A percentile compares a stretch with the other conserved stretches of the same genome.
Evolutionary conservation across 371 early-diverging fungal genomes (phyloP).

Genomic region (Mucor ambiguus): DNA sequence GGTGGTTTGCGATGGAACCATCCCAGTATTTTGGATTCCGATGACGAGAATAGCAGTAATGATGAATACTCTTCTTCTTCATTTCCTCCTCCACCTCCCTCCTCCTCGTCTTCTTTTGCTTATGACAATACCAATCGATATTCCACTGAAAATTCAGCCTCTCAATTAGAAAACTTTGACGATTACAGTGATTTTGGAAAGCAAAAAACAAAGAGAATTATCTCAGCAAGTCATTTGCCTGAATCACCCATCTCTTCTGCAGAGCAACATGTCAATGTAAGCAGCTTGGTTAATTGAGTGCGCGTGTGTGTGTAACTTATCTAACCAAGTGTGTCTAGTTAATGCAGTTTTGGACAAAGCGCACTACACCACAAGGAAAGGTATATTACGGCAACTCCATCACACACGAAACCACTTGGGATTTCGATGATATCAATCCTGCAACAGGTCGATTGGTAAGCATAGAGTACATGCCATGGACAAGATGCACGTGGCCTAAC

Average conservation of each 20-base stretch:
- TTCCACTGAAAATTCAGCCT: neutral
- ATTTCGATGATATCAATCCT: constrained; percentile 41
- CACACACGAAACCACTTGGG: constrained; percentile 80
- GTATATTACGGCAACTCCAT: constrained; percentile 79
- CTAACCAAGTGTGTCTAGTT: constrained; percentile 12
- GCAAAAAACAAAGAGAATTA: neutral
- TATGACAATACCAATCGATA: neutral
- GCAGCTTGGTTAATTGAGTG: neutral
- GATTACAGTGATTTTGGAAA: constrained; percentile 12
- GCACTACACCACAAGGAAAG: constrained; percentile 64
- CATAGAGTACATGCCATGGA: neutral
- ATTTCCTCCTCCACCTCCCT: neutral
- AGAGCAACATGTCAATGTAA: constrained; percentile 11
- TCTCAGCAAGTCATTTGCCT: neutral
- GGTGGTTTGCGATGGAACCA: constrained; percentile 32
- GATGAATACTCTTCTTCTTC: constrained; percentile 1
- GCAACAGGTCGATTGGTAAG: constrained; percentile 35
- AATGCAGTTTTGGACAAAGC: constrained; percentile 58
- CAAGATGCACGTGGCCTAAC: neutral
- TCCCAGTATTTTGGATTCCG: constrained; percentile 26
- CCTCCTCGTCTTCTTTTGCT: neutral
- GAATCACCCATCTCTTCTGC: neutral
- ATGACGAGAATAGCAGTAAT: constrained; percentile 20
- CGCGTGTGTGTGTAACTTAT: neutral
- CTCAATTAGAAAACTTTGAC: constrained; percentile 1